Base-by-base conservation (phyloP, 768 basidiomycete species). In the Kwoniella pini region DNA sequence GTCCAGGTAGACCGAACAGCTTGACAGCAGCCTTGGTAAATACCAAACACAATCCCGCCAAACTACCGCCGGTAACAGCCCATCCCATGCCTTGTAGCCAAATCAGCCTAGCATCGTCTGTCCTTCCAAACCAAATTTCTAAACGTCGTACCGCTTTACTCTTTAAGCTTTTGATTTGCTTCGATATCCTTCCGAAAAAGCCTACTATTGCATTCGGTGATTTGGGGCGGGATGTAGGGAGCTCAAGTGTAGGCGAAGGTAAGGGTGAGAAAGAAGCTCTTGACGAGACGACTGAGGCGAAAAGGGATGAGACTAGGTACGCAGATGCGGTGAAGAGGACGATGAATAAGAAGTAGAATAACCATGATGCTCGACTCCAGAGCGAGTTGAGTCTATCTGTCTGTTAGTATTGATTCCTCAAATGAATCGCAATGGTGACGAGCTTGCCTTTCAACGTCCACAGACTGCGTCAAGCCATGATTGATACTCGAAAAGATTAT, bases 61-160 rank as follows among this genome's bases (percentile, higher is more conserved):
- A 81, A 33, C 91, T 88, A 12, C 94, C 94, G 31, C 94, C 93
- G 55, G 87, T 86, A 63, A 92, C 92, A 2, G 91, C 89, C 95
- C 94, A 97, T 1, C 87, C 88, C 50, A 98, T 91, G 13, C 93
- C 94, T 44, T 94, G 82, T 26, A 89, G 87, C 90, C 92, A 96
- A 6, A 88, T 88, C 40, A 98, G 81, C 54, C 87, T 86, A 67
- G 85, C 88, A 72, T 98, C 94, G 71, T 88, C 88, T 71, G 87
- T 88, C 12, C 87, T 82, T 27, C 84, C 86, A 7, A 87, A 88
- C 87, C 89, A 88, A 0, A 77, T 67, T 72, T 94, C 91, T 50
- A 93, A 79, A 70, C 82, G 82, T 63, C 12, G 42, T 40, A 72
- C 60, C 13, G 60, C 60, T 9, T 84, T 82, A 26, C 79, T 70